Conservation (phyloP, 2,329 filamentous ascomycete species). For the Exophiala aquamarina region DNA sequence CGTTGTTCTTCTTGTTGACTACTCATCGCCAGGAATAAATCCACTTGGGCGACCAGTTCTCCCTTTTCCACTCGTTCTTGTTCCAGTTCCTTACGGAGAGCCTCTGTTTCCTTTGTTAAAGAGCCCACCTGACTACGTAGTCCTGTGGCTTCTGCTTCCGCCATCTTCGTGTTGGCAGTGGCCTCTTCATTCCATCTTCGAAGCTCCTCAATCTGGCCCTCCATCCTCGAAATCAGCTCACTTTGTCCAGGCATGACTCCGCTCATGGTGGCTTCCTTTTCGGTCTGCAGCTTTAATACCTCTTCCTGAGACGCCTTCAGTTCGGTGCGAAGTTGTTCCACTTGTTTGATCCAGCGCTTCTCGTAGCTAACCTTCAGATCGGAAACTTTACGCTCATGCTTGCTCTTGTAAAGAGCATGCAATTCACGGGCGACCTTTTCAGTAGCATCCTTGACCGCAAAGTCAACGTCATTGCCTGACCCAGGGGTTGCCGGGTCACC, state of each 20-base stretch:
- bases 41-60: conserved; percentile 48
- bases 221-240: conserved; percentile 39
- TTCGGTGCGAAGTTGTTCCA: conserved; percentile 72
- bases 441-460: conserved; percentile 78
- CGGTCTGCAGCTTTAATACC: conserved; percentile 70
- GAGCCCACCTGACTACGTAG: conserved; percentile 71
- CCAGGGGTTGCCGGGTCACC: conserved; percentile 21
- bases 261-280: conserved; percentile 65
- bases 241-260: conserved; percentile 41
- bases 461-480: conserved; percentile 46
- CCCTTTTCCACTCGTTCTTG: conserved; percentile 51
- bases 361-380: conserved; percentile 83
- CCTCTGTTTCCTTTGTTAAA: conserved; percentile 67
- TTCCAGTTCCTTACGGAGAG: conserved; percentile 59
- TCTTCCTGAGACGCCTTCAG: conserved; percentile 70
- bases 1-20: conserved; percentile 29
- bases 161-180: conserved; percentile 65
- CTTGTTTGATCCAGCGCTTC: conserved; percentile 82
- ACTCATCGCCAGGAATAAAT: conserved; percentile 47
- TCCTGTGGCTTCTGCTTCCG: conserved; percentile 73
- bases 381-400: conserved; percentile 93
- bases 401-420: conserved; percentile 90
- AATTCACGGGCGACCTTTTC: conserved; percentile 93
- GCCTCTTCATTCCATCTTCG: conserved; percentile 57
- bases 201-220: conserved; percentile 42